Base-by-base conservation (phyloP, 441 rosid species). In the Eruca vesicaria region DNA sequence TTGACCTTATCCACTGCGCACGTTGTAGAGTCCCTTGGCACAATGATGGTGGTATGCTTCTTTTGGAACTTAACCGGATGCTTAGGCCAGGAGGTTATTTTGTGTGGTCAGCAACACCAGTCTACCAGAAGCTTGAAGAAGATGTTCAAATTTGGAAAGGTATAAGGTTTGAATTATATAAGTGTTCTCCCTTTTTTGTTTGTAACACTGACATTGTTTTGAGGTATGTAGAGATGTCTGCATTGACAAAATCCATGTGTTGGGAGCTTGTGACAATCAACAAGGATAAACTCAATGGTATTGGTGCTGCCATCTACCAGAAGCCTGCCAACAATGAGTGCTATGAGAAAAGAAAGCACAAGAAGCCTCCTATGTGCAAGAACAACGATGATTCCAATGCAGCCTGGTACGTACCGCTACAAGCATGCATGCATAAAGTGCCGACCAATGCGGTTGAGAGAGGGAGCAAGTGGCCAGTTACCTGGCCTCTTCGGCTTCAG, bases 11-110 rank as follows among this genome's bases (percentile, higher is more conserved):
- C 35, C 99, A 93, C 56, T 95, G 98, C 20, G 99, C 97, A n/a
- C 96, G 98, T 57, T 95, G 98, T 52, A 84, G 98, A 78, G 99
- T 95, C 55, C 97, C 99, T 8, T 95, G 98, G 99, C 99, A 95
- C 64, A 75, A 16, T 16, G 97, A 93, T 67, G 96, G 94, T 6
- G 98, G 98, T 43, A 71, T 73, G 83, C 89, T 93, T 69, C 93
- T 95, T 69, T 75, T 93, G 26, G 99, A 95, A 81, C 80, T 95
- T 76, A 93, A 95, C 57, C 86, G 99, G 19, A 84, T 93, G 66
- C 86, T 95, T 55, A 68, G 98, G n/a, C 97, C 98, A 0, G 98
- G 98, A 43, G 99, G 99, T 58, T 89, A 86, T 66, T 95, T 95
- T 76, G 87, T 90, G 10, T 95, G 99, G 98, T 93, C 99, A 41